A percentile compares a stretch with the other conserved stretches of the same genome.
Evolutionary conservation across 805 yeast genomes (phyloP).

Genomic region (Isabelozyma gotoi): DNA sequence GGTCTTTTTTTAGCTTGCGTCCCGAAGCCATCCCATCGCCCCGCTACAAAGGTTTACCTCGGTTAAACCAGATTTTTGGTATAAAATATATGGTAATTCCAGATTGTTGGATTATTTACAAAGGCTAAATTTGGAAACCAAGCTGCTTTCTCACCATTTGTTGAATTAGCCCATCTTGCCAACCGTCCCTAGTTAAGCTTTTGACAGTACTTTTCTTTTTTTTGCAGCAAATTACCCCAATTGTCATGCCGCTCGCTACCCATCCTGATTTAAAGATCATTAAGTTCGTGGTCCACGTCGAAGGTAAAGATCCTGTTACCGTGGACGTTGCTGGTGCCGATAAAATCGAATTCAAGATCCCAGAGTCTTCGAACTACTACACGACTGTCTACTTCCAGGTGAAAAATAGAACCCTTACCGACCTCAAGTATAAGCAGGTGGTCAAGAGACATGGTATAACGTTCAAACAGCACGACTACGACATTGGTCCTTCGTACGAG

Average conservation of each 20-base stretch:
- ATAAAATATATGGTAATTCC: background rate
- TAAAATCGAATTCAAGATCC: constrained; percentile 28
- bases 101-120: background rate
- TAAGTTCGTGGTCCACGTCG: constrained; percentile 28
- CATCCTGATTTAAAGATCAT: constrained; percentile 35
- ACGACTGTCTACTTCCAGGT: constrained; percentile 34
- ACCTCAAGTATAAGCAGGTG: constrained; percentile 34
- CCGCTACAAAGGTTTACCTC: background rate
- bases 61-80: background rate
- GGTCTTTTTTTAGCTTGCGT: no score
- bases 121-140: no score
- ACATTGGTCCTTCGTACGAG: constrained; percentile 30
- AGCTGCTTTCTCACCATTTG: no score
- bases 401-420: constrained; percentile 22
- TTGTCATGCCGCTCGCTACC: constrained; percentile 2
- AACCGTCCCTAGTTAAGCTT: no score
- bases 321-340: constrained; percentile 30
- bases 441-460: constrained; percentile 36
- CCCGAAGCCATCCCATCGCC: no score
- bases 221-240: constrained; percentile 4
- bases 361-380: constrained; percentile 35
- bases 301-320: constrained; percentile 22
- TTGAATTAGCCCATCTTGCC: no score
- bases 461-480: constrained; percentile 26
- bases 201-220: background rate